Conservation (phyloP, 148 eudicot species). For the Rhododendron kiyosumense region DNA sequence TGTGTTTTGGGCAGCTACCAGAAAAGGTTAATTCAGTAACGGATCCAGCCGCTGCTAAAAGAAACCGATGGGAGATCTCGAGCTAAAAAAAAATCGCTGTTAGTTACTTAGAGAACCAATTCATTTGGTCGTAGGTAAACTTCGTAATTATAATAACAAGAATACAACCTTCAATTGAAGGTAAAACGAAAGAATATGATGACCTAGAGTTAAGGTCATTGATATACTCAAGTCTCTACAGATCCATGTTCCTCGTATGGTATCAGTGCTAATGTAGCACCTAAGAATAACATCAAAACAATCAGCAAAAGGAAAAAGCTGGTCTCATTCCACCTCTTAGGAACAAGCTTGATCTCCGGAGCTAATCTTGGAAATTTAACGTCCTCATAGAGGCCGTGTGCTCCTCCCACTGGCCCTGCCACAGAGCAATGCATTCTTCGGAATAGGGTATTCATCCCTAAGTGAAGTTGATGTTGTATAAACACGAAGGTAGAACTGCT, state of each 20-base stretch:
- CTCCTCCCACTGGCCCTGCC: conserved; percentile 76
- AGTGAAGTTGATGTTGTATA: conserved; percentile 68
- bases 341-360: neutral
- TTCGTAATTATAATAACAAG: neutral
- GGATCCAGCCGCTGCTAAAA: neutral
- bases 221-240: neutral
- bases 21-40: too few relatives aligned
- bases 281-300: conserved; percentile 27
- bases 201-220: conserved; percentile 83
- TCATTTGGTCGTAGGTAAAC: neutral
- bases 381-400: conserved; percentile 58
- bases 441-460: conserved; percentile 84
- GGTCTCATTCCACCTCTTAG: conserved; percentile 11
- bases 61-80: neutral
- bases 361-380: neutral
- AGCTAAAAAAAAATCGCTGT: too few relatives aligned
- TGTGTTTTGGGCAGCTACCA: too few relatives aligned
- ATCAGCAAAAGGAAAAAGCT: conserved; percentile 9
- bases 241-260: neutral
- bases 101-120: neutral
- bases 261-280: conserved; percentile 39
- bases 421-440: conserved; percentile 82
- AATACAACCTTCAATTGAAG: conserved; percentile 7
- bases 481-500: conserved; percentile 80
- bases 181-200: conserved; percentile 35